These are phyloP conservation scores for Sporothrix brasiliensis DNA, from an alignment of 2,329 filamentous ascomycete genomes.

Conservation along the genomic window DNA sequence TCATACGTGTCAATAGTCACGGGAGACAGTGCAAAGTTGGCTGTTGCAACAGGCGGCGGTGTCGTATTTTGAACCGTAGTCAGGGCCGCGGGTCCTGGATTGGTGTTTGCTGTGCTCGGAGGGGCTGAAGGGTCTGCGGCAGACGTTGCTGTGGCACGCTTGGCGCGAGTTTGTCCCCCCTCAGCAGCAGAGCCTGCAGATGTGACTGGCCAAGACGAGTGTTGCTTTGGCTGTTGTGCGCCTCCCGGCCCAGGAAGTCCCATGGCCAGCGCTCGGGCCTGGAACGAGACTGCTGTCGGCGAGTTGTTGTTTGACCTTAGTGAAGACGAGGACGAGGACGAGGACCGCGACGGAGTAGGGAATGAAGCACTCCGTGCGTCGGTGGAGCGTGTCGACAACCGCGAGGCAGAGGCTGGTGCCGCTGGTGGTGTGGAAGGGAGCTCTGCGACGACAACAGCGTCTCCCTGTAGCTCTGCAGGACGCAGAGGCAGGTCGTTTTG, in stretches of 20 bases:
- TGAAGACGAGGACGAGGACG: slow-evolving; percentile 28
- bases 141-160: neutral
- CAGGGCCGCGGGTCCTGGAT: neutral
- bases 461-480: slow-evolving; percentile 37
- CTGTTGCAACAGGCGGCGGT: neutral
- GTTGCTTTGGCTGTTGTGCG: slow-evolving; percentile 4
- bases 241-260: slow-evolving; percentile 18
- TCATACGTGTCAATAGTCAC: slow-evolving; percentile 29
- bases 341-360: slow-evolving; percentile 27
- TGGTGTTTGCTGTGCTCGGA: neutral
- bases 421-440: slow-evolving; percentile 13
- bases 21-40: slow-evolving; percentile 30
- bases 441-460: neutral
- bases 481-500: slow-evolving; percentile 64
- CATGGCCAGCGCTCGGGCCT: slow-evolving; percentile 39
- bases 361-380: slow-evolving; percentile 9
- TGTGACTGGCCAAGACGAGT: slow-evolving; percentile 8
- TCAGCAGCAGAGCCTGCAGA: neutral
- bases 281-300: slow-evolving; percentile 41
- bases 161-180: neutral
- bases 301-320: slow-evolving; percentile 19
- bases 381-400: slow-evolving; percentile 33
- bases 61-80: slow-evolving; percentile 1
- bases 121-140: neutral
- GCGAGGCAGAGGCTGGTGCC: neutral